Base-by-base conservation (phyloP, 106 monocot species). In the Agapanthus africanus region DNA sequence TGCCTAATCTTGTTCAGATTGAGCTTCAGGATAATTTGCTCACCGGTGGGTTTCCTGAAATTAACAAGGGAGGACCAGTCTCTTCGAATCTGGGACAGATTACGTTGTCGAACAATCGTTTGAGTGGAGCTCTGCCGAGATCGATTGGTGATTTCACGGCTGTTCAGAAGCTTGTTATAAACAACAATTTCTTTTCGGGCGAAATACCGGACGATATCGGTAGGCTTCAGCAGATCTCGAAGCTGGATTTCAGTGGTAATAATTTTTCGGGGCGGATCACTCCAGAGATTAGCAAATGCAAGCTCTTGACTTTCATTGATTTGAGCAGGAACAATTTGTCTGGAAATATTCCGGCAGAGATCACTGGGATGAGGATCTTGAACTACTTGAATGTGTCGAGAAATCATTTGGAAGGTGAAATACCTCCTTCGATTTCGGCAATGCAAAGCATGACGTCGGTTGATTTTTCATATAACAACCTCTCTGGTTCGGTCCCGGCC, bases 401-500 rank as follows among this genome's bases (percentile, higher is more conserved):
- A 40, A 94, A 94, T 65, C 80, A 83, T 37, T 79, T 94, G 3
- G 71, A 72, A 10, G 94, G 94, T 10, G 68, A 32, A 44, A 87
- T 94, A 37, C 94, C 94, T 6, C 11, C 74, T 6, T 59, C 78
- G 7, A 83, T 94, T 27, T 77, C 94, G 10, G 70, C 94, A 3
- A 94, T 94, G 94, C 94, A 94, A 77, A 90, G 90, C 77, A 67
- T 94, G 19, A 94, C 94, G 0, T 73, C 94, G 6, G 85, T 85
- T 0, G 94, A 94, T 77, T 91, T 94, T 81, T 90, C 94, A 1
- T 88, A 81, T 77, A 94, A 94, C 73, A 85, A 94, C 40, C 90
- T 94, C 36, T 83, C 94, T 39, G 94, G 94, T 54, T 18, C 83
- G 16, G 87, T 94, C 52, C 94, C 90, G 11, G 76, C 40, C 11